These are phyloP conservation scores for Diaporthe batatas DNA, from an alignment of 2,329 filamentous ascomycete species.

Conservation along the genomic window DNA sequence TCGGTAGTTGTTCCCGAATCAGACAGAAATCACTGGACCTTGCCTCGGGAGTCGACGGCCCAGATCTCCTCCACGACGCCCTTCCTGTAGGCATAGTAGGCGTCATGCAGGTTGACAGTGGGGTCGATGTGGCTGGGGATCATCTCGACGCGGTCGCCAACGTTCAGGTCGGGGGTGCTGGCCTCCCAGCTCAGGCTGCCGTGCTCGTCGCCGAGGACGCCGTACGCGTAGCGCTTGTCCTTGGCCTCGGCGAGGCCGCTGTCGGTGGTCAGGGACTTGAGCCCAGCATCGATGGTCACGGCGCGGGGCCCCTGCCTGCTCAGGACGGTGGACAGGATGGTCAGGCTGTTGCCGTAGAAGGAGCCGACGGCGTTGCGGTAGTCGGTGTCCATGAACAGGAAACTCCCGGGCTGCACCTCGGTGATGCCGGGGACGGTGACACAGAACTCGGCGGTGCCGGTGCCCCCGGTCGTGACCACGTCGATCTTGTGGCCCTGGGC, in stretches of 20 bases:
- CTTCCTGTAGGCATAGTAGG: conserved; percentile 63
- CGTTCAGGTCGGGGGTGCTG: conserved; percentile 52
- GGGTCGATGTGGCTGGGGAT: conserved; percentile 68
- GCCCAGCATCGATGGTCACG: conserved; percentile 63
- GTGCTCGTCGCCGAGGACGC: conserved; percentile 63
- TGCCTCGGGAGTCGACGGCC: conserved; percentile 64
- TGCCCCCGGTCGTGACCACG: conserved; percentile 66
- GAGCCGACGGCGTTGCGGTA: conserved; percentile 65
- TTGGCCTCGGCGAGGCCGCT: conserved; percentile 64
- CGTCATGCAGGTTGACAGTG: conserved; percentile 65
- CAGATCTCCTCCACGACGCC: conserved; percentile 65
- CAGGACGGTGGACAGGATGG: conserved; percentile 62
- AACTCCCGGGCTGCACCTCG: conserved; percentile 67
- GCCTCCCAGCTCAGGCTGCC: conserved; percentile 61
- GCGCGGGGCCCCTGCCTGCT: conserved; percentile 59
- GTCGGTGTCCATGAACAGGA: conserved; percentile 70
- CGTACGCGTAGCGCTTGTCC: conserved; percentile 57
- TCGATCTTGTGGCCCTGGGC: conserved; percentile 58
- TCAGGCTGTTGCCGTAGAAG: conserved; percentile 63
- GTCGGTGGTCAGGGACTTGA: conserved; percentile 66
- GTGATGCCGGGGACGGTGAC: conserved; percentile 63
- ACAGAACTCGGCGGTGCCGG: conserved; percentile 67
- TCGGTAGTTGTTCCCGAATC: background rate
- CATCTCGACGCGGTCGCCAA: conserved; percentile 65
- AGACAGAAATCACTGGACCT: conserved; percentile 58